Percentiles rank a stretch among this genome's conserved stretches.
Evolutionary conservation across 768 basidiomycete species (phyloP).

Genomic region (Tulasnella sp.): DNA sequence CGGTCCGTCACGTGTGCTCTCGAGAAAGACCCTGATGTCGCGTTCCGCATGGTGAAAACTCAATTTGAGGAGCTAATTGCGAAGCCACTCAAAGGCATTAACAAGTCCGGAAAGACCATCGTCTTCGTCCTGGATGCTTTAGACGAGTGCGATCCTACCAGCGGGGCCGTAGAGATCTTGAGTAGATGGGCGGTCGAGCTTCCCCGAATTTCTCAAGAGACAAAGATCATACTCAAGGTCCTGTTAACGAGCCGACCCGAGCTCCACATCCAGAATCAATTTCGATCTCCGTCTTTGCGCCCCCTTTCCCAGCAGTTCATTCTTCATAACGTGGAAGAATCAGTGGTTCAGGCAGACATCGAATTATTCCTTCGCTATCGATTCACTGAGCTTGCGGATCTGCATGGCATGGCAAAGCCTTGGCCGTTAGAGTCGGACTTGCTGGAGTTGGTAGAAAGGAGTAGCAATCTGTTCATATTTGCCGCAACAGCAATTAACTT

Average conservation of each 20-base stretch:
- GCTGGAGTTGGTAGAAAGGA: neutral
- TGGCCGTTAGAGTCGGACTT: constrained; percentile 6
- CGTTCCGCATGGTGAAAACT: constrained; percentile 35
- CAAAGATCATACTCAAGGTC: constrained; percentile 41
- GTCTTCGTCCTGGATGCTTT: constrained; percentile 48
- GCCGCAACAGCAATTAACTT: constrained; percentile 16
- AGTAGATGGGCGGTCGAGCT: constrained; percentile 37
- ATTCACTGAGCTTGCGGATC: neutral
- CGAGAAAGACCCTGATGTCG: constrained; percentile 26
- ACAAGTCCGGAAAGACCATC: constrained; percentile 32
- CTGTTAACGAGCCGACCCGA: constrained; percentile 46
- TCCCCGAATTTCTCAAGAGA: constrained; percentile 37
- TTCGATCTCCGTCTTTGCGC: neutral
- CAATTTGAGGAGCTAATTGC: constrained; percentile 38
- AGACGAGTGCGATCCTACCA: constrained; percentile 43
- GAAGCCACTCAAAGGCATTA: constrained; percentile 24
- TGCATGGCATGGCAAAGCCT: neutral
- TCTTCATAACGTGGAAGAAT: constrained; percentile 27
- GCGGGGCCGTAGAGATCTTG: constrained; percentile 36
- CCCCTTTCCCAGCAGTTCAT: neutral
- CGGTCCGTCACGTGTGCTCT: constrained; percentile 28
- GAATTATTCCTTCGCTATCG: constrained; percentile 23
- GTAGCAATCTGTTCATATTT: constrained; percentile 14
- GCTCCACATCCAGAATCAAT: constrained; percentile 38
- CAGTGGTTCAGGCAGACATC: constrained; percentile 27